Evolutionary conservation across 305 asterid genomes (phyloP).

Genomic region (Nicotiana rustica): DNA sequence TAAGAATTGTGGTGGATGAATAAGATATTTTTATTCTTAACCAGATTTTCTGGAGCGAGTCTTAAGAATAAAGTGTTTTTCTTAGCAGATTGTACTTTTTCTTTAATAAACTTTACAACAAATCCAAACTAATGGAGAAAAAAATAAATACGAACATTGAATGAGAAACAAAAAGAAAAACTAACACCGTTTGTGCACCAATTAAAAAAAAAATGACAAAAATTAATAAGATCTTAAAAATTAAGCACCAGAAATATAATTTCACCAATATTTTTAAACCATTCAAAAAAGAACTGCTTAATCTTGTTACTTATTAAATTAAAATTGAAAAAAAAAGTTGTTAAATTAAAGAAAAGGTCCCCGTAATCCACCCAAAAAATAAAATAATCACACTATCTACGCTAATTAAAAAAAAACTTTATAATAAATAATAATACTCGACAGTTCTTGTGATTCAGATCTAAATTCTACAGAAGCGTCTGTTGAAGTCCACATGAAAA

Average conservation of each 20-base stretch:
- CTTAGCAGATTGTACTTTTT: too few species aligned
- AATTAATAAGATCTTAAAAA: too few species aligned
- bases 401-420: background rate
- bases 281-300: background rate
- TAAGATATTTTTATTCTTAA: too few species aligned
- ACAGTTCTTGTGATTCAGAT: slow-evolving; percentile 35
- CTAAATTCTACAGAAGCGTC: slow-evolving; percentile 30
- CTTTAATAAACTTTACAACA: too few species aligned
- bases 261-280: background rate
- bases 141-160: too few species aligned
- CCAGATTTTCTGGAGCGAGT: too few species aligned
- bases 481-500: slow-evolving; percentile 38
- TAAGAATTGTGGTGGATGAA: too few species aligned
- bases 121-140: too few species aligned
- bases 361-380: background rate
- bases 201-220: background rate
- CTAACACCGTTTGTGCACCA: background rate
- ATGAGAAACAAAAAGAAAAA: too few species aligned
- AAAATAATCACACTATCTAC: background rate
- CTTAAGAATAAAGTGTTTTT: too few species aligned
- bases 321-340: too few species aligned
- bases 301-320: background rate
- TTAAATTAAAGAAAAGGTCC: background rate
- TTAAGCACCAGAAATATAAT: background rate
- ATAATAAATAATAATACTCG: background rate